These are phyloP conservation scores for Tricholoma sp. DNA, from an alignment of 768 basidiomycete genomes.

Conservation along the genomic window DNA sequence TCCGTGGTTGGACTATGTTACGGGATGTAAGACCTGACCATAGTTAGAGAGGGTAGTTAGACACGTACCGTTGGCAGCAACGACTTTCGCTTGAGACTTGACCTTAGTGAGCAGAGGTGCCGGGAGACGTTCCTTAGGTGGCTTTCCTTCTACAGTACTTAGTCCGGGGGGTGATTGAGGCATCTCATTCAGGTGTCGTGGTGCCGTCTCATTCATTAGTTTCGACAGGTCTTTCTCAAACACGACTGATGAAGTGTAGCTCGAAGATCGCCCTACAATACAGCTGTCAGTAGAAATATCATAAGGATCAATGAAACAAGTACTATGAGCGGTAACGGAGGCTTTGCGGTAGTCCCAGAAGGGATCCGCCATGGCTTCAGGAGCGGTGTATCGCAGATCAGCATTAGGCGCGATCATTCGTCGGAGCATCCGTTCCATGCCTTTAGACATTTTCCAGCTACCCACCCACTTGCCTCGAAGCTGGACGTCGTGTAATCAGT, in stretches of 20 bases:
- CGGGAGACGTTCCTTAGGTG: constrained; percentile 8
- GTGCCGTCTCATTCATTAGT: constrained; percentile 30
- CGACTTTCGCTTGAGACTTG: constrained; percentile 42
- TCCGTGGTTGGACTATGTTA: constrained; percentile 29
- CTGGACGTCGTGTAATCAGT: constrained; percentile 24
- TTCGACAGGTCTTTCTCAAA: constrained; percentile 47
- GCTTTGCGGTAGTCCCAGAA: constrained; percentile 51
- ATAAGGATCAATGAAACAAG: constrained; percentile 12
- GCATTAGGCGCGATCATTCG: constrained; percentile 80
- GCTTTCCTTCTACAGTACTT: constrained; percentile 2
- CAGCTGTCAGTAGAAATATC: constrained; percentile 1
- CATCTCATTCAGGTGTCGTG: constrained; percentile 25
- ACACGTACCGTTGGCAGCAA: constrained; percentile 31
- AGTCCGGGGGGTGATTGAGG: constrained; percentile 30
- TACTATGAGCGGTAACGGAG: constrained; percentile 36
- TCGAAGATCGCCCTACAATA: constrained; percentile 39
- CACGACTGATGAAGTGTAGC: constrained; percentile 40
- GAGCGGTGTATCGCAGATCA: constrained; percentile 70
- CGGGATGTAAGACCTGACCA: background rate
- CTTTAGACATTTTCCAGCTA: constrained; percentile 62
- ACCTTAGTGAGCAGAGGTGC: constrained; percentile 21
- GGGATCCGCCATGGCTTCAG: constrained; percentile 56
- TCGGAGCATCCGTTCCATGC: constrained; percentile 62
- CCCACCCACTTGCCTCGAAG: constrained; percentile 86
- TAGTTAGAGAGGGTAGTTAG: background rate